phyloP scores from a whole-genome alignment of 2,329 filamentous ascomycete species.

The Fusarium concolor region DNA sequence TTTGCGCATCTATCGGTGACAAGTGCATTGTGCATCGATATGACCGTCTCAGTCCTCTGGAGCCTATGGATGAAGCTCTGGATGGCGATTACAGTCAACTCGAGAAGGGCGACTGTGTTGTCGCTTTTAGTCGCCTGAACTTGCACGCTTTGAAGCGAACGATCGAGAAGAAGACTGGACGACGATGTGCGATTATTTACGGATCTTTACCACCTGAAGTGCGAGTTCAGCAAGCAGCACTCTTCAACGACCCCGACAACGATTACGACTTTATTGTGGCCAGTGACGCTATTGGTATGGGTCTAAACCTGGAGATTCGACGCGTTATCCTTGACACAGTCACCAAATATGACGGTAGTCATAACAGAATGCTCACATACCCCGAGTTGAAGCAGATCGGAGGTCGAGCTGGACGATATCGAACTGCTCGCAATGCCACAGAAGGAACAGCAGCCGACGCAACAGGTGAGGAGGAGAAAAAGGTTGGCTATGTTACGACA shows the following conservation, averaged over 20 bases:
- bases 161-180: constrained; percentile 81
- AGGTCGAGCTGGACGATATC: constrained; percentile 89
- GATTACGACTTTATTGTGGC: constrained; percentile 96
- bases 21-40: constrained; percentile 85
- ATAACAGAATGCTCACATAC: constrained; percentile 69
- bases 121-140: constrained; percentile 84
- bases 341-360: constrained; percentile 75
- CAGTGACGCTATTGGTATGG: constrained; percentile 97
- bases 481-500: constrained; percentile 81
- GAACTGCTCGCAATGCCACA: constrained; percentile 63
- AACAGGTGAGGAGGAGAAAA: constrained; percentile 47
- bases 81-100: constrained; percentile 72
- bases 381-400: constrained; percentile 95
- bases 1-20: constrained; percentile 85
- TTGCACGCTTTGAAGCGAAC: constrained; percentile 83
- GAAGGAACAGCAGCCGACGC: constrained; percentile 6
- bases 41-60: constrained; percentile 81
- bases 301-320: constrained; percentile 91
- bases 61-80: constrained; percentile 73
- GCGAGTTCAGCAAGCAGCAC: constrained; percentile 85
- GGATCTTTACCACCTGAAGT: constrained; percentile 93
- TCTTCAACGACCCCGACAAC: constrained; percentile 96
- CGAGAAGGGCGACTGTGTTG: constrained; percentile 89
- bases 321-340: constrained; percentile 87
- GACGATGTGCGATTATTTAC: constrained; percentile 91